These are phyloP conservation scores for Multifurca ochricompacta DNA, from an alignment of 768 basidiomycete species.

Conservation along the genomic window DNA sequence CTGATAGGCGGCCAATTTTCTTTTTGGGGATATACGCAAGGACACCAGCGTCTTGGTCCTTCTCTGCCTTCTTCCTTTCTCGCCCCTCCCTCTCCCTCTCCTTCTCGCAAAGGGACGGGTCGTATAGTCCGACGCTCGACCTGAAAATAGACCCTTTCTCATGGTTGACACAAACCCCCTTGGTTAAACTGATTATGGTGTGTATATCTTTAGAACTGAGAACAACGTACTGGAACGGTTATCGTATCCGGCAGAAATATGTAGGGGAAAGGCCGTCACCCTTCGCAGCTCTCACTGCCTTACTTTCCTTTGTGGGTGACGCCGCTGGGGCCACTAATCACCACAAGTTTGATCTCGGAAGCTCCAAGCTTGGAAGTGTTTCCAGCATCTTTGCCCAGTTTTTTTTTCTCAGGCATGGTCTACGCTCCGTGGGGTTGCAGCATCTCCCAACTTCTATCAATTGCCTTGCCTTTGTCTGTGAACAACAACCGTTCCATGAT, in stretches of 20 bases:
- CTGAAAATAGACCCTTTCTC: not conserved
- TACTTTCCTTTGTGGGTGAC: not conserved
- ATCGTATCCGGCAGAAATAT: not conserved
- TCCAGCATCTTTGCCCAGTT: not conserved
- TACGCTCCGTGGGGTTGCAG: not conserved
- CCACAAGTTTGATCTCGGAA: not conserved
- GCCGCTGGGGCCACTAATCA: constrained; percentile 3
- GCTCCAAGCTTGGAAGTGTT: not conserved
- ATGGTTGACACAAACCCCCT: not conserved
- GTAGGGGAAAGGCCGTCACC: not conserved
- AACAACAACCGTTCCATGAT: not conserved
- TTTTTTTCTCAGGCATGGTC: not conserved
- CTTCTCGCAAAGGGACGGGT: not conserved
- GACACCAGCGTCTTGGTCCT: not conserved
- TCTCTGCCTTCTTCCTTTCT: not conserved
- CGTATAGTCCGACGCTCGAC: not conserved
- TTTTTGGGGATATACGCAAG: constrained; percentile 3
- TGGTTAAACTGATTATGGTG: not conserved
- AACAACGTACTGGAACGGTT: not conserved
- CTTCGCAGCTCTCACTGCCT: not conserved
- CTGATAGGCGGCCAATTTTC: not conserved
- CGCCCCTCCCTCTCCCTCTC: too few species aligned
- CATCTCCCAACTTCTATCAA: not conserved
- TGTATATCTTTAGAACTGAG: not conserved
- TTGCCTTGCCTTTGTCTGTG: too few species aligned